These are phyloP conservation scores for Marasmius oreades DNA, from an alignment of 1,284 basidiomycete species.

Conservation along the genomic window DNA sequence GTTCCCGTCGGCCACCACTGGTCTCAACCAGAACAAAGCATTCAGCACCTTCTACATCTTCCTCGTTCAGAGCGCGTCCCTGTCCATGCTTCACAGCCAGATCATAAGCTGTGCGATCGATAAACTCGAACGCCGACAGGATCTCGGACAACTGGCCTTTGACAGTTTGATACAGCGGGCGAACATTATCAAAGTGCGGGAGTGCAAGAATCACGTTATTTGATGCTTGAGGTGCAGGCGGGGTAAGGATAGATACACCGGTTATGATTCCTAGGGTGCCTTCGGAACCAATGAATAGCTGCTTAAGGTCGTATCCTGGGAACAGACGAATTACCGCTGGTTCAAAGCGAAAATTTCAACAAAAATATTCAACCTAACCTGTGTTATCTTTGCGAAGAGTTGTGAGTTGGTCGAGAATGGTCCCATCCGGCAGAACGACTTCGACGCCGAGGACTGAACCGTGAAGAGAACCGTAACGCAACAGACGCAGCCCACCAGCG, in stretches of 20 bases:
- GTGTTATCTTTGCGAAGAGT: conserved; percentile 97
- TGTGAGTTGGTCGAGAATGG: conserved; percentile 83
- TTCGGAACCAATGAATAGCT: conserved; percentile 97
- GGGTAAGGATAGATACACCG: conserved; percentile 93
- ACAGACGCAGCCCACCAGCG: conserved; percentile 90
- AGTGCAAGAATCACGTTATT: conserved; percentile 78
- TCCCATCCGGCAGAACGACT: conserved; percentile 95
- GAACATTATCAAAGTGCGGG: conserved; percentile 70
- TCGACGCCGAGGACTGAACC: conserved; percentile 97
- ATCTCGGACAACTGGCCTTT: conserved; percentile 89
- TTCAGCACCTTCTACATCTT: conserved; percentile 71
- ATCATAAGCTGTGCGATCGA: conserved; percentile 87
- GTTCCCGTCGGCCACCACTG: conserved; percentile 89
- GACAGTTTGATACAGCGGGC: conserved; percentile 65
- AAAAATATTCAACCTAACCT: conserved; percentile 43
- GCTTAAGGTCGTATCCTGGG: conserved; percentile 96
- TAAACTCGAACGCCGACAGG: conserved; percentile 96
- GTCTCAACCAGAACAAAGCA: conserved; percentile 97
- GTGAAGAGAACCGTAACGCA: conserved; percentile 95
- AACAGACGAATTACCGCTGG: conserved; percentile 6
- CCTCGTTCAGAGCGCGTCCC: conserved; percentile 60
- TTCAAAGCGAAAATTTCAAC: too few species aligned
- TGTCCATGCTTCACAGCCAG: conserved; percentile 78
- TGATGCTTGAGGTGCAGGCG: conserved; percentile 81
- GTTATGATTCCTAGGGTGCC: conserved; percentile 96